Conservation (phyloP, 108 stramenopile genomes). For the Pseudonitzschia delicatissima region DNA sequence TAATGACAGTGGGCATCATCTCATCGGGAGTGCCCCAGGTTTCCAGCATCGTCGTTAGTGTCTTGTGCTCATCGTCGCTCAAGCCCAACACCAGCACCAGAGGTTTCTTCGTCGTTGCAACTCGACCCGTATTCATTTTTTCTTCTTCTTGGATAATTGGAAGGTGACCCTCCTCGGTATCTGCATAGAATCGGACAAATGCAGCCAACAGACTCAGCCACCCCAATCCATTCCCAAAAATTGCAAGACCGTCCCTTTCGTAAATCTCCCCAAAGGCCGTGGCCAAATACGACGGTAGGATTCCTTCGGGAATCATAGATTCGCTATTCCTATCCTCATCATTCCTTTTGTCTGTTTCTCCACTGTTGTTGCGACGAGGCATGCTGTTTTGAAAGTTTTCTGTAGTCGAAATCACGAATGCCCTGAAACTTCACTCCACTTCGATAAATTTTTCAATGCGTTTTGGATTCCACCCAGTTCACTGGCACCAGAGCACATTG, state of each 20-base stretch:
- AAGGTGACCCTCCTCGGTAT: constrained; percentile 51
- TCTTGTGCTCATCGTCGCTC: constrained; percentile 58
- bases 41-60: constrained; percentile 54
- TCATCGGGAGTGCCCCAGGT: constrained; percentile 73
- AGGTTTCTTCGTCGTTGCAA: constrained; percentile 32
- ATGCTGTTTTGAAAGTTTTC: not conserved
- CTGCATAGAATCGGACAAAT: constrained; percentile 81
- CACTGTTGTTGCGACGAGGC: not conserved
- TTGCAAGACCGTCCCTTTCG: constrained; percentile 87
- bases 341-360: not conserved
- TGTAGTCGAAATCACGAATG: too few relatives aligned
- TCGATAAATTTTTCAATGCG: too few relatives aligned
- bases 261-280: constrained; percentile 90
- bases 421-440: too few relatives aligned
- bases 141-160: constrained; percentile 38
- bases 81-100: constrained; percentile 76
- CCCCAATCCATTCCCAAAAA: constrained; percentile 90
- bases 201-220: constrained; percentile 63
- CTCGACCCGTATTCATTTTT: not conserved
- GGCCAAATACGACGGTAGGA: constrained; percentile 74
- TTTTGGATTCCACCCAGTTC: too few relatives aligned
- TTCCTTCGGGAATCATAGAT: constrained; percentile 39
- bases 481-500: too few relatives aligned
- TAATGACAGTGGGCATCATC: constrained; percentile 66
- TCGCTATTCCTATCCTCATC: not conserved